Evolutionary conservation across 2,329 filamentous ascomycete species (phyloP).

Genomic region (Pseudopyricularia javanii): DNA sequence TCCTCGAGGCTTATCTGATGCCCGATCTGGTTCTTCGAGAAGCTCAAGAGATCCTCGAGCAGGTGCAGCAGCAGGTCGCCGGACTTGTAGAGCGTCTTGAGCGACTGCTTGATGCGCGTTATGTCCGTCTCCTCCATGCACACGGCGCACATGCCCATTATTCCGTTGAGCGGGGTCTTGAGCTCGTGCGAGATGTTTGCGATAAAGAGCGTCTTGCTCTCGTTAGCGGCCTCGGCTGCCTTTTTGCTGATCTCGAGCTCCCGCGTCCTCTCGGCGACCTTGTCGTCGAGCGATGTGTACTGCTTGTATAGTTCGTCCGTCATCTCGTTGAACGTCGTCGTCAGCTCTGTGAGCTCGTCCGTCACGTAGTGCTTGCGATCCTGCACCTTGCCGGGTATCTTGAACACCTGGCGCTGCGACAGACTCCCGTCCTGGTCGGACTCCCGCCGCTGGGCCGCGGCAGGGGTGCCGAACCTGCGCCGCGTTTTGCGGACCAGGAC

Average conservation of each 20-base stretch:
- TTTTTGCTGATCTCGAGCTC: conserved; percentile 85
- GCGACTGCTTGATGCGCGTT: conserved; percentile 63
- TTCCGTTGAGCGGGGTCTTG: conserved; percentile 90
- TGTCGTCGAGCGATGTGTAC: conserved; percentile 72
- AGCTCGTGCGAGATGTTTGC: conserved; percentile 84
- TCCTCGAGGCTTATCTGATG: conserved; percentile 73
- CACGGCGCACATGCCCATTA: conserved; percentile 85
- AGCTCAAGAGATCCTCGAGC: conserved; percentile 79
- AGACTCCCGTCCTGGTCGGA: background rate
- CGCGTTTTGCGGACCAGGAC: conserved; percentile 20
- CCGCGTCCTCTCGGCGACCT: conserved; percentile 69
- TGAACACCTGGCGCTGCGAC: conserved; percentile 47
- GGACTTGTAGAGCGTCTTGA: conserved; percentile 83
- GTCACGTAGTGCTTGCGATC: conserved; percentile 64
- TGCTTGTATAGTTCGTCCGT: conserved; percentile 80
- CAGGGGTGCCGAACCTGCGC: conserved; percentile 12
- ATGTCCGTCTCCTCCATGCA: conserved; percentile 87
- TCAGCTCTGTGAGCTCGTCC: conserved; percentile 77
- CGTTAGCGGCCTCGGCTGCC: conserved; percentile 86
- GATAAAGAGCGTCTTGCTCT: conserved; percentile 95
- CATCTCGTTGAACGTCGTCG: conserved; percentile 85
- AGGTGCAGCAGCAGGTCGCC: conserved; percentile 72
- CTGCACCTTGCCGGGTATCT: conserved; percentile 73
- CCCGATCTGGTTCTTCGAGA: conserved; percentile 90
- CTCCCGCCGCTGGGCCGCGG: conserved; percentile 15